Conservation (phyloP, 371 early-diverging fungal species). For the Umbelopsis sp. region DNA sequence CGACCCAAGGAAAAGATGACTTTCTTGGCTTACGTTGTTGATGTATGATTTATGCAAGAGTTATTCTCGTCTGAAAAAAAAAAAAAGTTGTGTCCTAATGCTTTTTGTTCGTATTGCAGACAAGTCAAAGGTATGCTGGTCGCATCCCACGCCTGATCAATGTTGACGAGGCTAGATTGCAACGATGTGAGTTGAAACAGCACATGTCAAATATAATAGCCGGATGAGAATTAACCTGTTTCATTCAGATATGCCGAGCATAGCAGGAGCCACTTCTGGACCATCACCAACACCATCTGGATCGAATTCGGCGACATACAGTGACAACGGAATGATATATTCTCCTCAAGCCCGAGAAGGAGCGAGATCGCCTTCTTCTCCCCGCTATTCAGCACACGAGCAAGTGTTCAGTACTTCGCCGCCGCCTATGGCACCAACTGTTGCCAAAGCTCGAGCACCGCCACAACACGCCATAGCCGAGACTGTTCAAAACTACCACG, state of each 20-base stretch:
- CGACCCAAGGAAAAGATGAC: slow-evolving; percentile 48
- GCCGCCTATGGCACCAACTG: not conserved
- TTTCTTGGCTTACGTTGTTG: slow-evolving; percentile 50
- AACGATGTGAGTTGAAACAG: slow-evolving; percentile 36
- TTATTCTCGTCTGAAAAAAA: not conserved
- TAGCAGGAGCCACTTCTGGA: not conserved
- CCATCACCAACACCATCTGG: slow-evolving; percentile 14
- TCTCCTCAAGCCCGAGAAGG: slow-evolving; percentile 7
- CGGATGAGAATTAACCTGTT: too few species aligned
- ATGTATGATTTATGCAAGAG: slow-evolving; percentile 32
- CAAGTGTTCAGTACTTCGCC: not conserved
- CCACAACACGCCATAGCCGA: not conserved
- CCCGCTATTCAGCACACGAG: not conserved
- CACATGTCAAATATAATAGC: not conserved
- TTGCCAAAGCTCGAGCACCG: not conserved
- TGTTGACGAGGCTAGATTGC: slow-evolving; percentile 47
- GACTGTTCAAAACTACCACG: not conserved
- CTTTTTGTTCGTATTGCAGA: slow-evolving; percentile 23
- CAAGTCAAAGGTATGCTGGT: slow-evolving; percentile 39
- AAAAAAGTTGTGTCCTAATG: not conserved
- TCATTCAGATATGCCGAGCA: slow-evolving; percentile 12
- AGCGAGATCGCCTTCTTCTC: slow-evolving; percentile 7
- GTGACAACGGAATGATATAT: slow-evolving; percentile 3
- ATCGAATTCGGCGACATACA: slow-evolving; percentile 2
- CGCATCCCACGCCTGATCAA: slow-evolving; percentile 48